These are phyloP conservation scores for Sporothrix phasma DNA, from an alignment of 2,329 filamentous ascomycete species.

Conservation along the genomic window DNA sequence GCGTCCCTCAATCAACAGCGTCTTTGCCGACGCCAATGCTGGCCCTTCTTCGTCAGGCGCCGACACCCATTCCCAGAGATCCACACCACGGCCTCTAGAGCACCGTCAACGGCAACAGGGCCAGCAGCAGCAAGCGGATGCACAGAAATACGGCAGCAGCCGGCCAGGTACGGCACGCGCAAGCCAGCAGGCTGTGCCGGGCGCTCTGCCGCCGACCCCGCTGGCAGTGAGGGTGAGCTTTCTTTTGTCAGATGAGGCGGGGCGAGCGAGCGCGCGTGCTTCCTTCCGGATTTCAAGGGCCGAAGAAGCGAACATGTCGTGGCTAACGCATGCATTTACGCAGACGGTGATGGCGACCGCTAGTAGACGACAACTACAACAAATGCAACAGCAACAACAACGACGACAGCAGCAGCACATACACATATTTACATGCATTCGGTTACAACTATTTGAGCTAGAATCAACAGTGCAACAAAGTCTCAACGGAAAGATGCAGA, in stretches of 20 bases:
- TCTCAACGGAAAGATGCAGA: neutral
- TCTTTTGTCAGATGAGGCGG: neutral
- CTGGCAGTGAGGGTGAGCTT: conserved; percentile 50
- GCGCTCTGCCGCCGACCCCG: conserved; percentile 50
- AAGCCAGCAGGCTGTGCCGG: conserved; percentile 41
- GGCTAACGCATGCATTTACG: conserved; percentile 30
- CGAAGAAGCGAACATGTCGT: neutral
- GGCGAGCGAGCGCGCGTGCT: neutral
- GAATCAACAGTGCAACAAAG: neutral
- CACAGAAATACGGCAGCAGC: conserved; percentile 36
- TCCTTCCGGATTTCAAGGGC: neutral
- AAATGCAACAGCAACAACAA: too few relatives aligned
- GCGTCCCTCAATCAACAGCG: conserved; percentile 24
- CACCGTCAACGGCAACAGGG: conserved; percentile 13
- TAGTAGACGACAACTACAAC: conserved; percentile 19
- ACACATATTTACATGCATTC: neutral
- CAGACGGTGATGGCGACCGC: conserved; percentile 35
- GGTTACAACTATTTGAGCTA: neutral
- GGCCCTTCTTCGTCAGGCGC: conserved; percentile 22
- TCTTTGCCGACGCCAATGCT: conserved; percentile 19
- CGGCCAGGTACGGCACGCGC: conserved; percentile 45
- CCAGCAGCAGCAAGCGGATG: conserved; percentile 16
- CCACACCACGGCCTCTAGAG: conserved; percentile 19
- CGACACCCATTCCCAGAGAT: neutral
- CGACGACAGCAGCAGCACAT: too few relatives aligned